Conservation (phyloP, 2,329 filamentous ascomycete genomes). For the Colletotrichum truncatum region DNA sequence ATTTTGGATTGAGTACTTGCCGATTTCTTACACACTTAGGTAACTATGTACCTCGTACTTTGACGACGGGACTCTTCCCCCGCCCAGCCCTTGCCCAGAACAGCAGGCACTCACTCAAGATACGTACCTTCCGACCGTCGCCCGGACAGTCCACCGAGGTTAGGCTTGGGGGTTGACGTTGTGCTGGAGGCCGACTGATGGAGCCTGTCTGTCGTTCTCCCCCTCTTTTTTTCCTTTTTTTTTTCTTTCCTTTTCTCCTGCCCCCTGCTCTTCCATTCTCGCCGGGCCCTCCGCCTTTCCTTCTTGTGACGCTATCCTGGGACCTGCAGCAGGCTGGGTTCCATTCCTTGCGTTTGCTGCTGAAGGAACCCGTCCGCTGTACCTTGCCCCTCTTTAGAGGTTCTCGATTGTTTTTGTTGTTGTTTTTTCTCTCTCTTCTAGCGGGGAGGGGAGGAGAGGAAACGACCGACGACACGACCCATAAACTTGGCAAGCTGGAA, state of each 20-base stretch:
- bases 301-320: conserved; percentile 26
- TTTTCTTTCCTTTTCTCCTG: neutral
- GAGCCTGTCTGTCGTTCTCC: neutral
- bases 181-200: neutral
- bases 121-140: conserved; percentile 1
- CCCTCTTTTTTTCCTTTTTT: neutral
- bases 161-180: conserved; percentile 4
- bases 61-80: conserved; percentile 16
- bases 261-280: neutral
- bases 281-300: conserved; percentile 20
- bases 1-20: too few species aligned
- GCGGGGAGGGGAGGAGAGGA: conserved; percentile 13
- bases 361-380: conserved; percentile 24
- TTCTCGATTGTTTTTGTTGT: conserved; percentile 18
- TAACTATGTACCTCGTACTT: neutral
- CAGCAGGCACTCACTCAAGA: neutral
- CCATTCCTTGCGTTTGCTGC: conserved; percentile 22
- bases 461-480: neutral
- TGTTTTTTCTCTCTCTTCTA: neutral
- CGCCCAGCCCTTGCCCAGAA: neutral
- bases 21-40: too few species aligned
- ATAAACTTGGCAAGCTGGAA: neutral
- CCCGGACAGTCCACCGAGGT: conserved; percentile 2
- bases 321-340: conserved; percentile 28
- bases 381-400: conserved; percentile 19